Base-by-base conservation (phyloP, 192 early-diverging fungal genomes). In the Coemansia sp. region DNA sequence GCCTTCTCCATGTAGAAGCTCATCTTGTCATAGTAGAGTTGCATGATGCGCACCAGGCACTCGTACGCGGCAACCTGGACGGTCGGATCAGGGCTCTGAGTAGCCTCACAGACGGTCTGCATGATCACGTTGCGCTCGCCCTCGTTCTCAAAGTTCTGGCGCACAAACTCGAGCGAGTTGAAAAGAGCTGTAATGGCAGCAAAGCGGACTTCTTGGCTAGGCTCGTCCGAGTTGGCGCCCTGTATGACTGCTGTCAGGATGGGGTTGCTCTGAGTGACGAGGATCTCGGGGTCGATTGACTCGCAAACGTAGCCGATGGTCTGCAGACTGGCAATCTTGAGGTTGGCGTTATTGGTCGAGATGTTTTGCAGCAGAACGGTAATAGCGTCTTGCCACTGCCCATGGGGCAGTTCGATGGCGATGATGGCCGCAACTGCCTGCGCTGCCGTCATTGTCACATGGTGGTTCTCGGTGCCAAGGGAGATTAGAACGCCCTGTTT, bases 81-180 rank as follows among this genome's bases (percentile, higher is more conserved):
- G 41, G 88, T 86, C 29, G 77, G 85, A 51, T 90, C 86, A 37
- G 74, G 70, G 73, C 89, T 91, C 80, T 94, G 91, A 14, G 95
- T 97, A 21, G 94, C 94, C 77, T 96, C 96, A 75, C 98, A 99
- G 25, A 99, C 94, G 11, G 96, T 91, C 73, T 95, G 93, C 98
- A 99, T 99, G 55, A 99, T 95, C 62, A 93, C 94, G 80, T 99
- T 98, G 64, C 98, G 89, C 80, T 99, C 97, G 63, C 87, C 89
- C 84, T 95, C 95, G 51, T 90, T 84, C 58, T 94, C 92, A 86
- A 99, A 98, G 84, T 98, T 97, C 32, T 86, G 89, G 69, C 92
- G 85, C 44, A 97, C 91, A 85, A 99, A 99, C 85, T 94, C 94
- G 55, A 99, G 87, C 46, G 96, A 94, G 82, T 98, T 98, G 84